phyloP scores from a whole-genome alignment of 352 stramenopile genomes.

The Discostella stelligera region DNA sequence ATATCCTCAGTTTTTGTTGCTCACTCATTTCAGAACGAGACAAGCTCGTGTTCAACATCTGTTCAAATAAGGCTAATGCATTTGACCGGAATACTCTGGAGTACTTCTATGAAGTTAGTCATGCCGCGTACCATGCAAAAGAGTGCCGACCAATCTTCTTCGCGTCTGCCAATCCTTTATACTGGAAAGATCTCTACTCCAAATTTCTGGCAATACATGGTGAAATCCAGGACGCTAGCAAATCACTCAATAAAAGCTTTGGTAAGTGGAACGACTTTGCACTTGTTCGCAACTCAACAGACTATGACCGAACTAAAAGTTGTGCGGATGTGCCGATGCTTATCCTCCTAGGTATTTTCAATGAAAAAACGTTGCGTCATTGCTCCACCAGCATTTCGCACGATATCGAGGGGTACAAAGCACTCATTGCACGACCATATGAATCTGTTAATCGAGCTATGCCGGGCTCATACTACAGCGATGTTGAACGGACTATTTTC shows the following conservation, averaged over 20 bases:
- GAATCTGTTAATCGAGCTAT: slow-evolving; percentile 69
- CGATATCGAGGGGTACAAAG: slow-evolving; percentile 69
- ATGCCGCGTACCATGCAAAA: slow-evolving; percentile 49
- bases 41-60: slow-evolving; percentile 77
- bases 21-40: slow-evolving; percentile 51
- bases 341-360: slow-evolving; percentile 56
- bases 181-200: slow-evolving; percentile 57
- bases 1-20: slow-evolving; percentile 1
- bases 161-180: slow-evolving; percentile 54
- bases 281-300: background rate
- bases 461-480: slow-evolving; percentile 67
- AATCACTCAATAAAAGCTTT: slow-evolving; percentile 70
- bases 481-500: slow-evolving; percentile 70
- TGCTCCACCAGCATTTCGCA: slow-evolving; percentile 60
- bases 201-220: slow-evolving; percentile 60
- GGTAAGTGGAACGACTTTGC: slow-evolving; percentile 24
- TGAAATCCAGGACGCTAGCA: slow-evolving; percentile 69
- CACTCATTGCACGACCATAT: slow-evolving; percentile 66
- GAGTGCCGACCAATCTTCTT: slow-evolving; percentile 33
- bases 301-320: slow-evolving; percentile 5
- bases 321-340: slow-evolving; percentile 2
- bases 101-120: slow-evolving; percentile 53
- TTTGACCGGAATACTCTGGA: slow-evolving; percentile 60
- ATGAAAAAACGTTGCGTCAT: slow-evolving; percentile 65
- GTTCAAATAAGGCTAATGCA: slow-evolving; percentile 64